Conservation (phyloP, 2,329 filamentous ascomycete species). For the Pyrenophora graminea region DNA sequence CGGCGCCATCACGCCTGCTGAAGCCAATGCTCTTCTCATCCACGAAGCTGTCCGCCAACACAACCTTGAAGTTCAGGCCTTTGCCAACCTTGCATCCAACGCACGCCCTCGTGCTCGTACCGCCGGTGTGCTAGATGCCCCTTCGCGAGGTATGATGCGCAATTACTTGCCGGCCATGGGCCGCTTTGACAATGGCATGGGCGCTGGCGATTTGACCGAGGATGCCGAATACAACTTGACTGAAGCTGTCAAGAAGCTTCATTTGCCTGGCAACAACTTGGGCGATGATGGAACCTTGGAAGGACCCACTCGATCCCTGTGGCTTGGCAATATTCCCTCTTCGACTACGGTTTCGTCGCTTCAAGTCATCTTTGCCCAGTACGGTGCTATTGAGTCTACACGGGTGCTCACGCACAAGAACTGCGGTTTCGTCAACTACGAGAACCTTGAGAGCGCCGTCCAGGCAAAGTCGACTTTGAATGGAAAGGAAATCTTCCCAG, state of each 20-base stretch:
- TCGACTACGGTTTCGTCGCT: conserved; percentile 95
- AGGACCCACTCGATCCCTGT: conserved; percentile 88
- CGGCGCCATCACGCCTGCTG: conserved; percentile 63
- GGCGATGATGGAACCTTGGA: conserved; percentile 81
- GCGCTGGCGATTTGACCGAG: conserved; percentile 74
- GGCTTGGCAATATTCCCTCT: conserved; percentile 96
- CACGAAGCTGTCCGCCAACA: conserved; percentile 82
- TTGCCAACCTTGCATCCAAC: conserved; percentile 79
- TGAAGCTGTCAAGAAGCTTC: conserved; percentile 79
- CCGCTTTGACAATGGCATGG: conserved; percentile 68
- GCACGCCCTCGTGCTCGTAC: conserved; percentile 88
- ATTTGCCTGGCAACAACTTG: conserved; percentile 61
- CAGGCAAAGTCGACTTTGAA: conserved; percentile 87
- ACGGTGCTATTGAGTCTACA: conserved; percentile 87
- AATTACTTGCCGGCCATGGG: conserved; percentile 70
- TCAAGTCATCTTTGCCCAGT: conserved; percentile 92
- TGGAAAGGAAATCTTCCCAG: conserved; percentile 97
- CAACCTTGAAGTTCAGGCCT: conserved; percentile 90
- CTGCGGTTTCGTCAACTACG: conserved; percentile 98
- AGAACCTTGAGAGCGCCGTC: conserved; percentile 86
- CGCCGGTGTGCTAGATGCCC: conserved; percentile 85
- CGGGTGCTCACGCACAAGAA: conserved; percentile 97
- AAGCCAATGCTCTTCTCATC: conserved; percentile 64
- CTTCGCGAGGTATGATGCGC: conserved; percentile 64
- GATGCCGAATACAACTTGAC: conserved; percentile 79